Percentiles rank a stretch among this genome's conserved stretches.
Conservation (phyloP, 495 filamentous ascomycete genomes). For the Hyaloscypha variabilis region DNA sequence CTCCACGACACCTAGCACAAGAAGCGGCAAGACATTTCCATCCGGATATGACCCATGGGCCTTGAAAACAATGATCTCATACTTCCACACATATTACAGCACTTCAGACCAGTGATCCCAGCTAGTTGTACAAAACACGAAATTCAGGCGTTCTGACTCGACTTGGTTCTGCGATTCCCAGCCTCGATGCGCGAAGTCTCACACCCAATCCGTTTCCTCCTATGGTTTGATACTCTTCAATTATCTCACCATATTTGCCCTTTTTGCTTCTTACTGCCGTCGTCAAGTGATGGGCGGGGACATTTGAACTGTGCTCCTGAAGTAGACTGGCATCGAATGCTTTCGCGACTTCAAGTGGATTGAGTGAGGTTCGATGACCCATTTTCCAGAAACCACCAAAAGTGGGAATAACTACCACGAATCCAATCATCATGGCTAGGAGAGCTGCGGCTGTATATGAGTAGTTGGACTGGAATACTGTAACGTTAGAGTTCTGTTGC, state of each 20-base stretch:
- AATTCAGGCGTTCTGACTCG: neutral
- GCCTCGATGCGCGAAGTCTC: neutral
- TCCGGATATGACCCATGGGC: neutral
- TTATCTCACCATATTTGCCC: constrained; percentile 18
- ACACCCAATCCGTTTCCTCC: constrained; percentile 7
- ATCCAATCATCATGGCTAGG: constrained; percentile 24
- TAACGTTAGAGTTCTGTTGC: constrained; percentile 17
- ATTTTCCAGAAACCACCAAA: no score
- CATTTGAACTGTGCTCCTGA: constrained; percentile 31
- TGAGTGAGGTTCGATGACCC: no score
- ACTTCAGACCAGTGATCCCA: no score
- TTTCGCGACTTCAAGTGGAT: constrained; percentile 1
- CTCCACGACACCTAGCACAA: constrained; percentile 31
- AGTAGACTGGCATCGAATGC: constrained; percentile 34
- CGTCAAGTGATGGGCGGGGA: constrained; percentile 12
- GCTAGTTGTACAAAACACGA: constrained; percentile 5
- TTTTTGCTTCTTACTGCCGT: no score
- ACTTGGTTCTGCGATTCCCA: constrained; percentile 10
- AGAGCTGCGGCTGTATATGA: constrained; percentile 6
- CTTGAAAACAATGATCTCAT: neutral
- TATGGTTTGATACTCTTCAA: constrained; percentile 7
- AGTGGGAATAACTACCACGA: no score
- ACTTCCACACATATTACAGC: no score
- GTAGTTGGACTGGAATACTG: constrained; percentile 15
- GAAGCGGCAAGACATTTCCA: constrained; percentile 34